A percentile compares a stretch with the other conserved stretches of the same genome.
phyloP scores from a whole-genome alignment of 108 stramenopile genomes.

The Mayamaea pseudoterrestris region DNA sequence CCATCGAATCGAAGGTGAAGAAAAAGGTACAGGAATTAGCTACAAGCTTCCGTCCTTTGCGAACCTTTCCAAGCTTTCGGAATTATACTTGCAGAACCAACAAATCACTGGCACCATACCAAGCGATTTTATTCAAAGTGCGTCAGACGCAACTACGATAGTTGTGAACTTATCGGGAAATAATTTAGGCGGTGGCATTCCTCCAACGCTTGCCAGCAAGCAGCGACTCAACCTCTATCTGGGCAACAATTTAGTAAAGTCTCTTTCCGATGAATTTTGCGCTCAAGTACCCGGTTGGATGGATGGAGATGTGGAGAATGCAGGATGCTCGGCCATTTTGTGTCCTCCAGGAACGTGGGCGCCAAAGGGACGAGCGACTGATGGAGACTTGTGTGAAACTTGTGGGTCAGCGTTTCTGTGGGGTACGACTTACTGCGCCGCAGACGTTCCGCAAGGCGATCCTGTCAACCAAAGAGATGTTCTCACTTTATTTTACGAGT shows the following conservation, averaged over 20 bases:
- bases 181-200: too few species aligned
- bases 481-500: not conserved
- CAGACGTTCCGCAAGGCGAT: not conserved
- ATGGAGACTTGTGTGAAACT: slow-evolving; percentile 6
- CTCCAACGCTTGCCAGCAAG: too few species aligned
- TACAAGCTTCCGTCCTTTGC: slow-evolving; percentile 5
- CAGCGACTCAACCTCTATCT: too few species aligned
- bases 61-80: too few species aligned
- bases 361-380: slow-evolving; percentile 21
- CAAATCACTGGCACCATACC: too few species aligned
- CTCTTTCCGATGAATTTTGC: too few species aligned
- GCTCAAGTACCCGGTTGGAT: too few species aligned
- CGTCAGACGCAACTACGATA: too few species aligned
- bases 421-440: not conserved
- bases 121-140: not conserved
- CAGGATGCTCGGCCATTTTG: slow-evolving; percentile 58
- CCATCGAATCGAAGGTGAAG: slow-evolving; percentile 1
- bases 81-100: too few species aligned
- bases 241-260: too few species aligned
- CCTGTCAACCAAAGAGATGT: not conserved
- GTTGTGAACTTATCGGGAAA: too few species aligned
- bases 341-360: slow-evolving; percentile 57
- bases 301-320: slow-evolving; percentile 27
- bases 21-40: not conserved
- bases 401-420: slow-evolving; percentile 1